A percentile compares a stretch with the other conserved stretches of the same genome.
Conservation (phyloP, 2,329 filamentous ascomycete species). For the Dactylellina parvicollis region DNA sequence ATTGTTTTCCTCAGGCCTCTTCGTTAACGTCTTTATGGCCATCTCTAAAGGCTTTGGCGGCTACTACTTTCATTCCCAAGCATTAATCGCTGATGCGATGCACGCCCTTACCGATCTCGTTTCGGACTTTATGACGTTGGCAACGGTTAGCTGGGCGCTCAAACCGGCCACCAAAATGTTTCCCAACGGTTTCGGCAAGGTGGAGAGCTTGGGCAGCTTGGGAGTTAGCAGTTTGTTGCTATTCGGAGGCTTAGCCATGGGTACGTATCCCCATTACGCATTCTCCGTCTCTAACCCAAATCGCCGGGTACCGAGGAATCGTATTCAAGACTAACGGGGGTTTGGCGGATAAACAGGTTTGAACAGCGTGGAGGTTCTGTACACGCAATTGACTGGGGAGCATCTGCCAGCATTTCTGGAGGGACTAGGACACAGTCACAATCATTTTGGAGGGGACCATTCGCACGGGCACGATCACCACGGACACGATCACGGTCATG, state of each 20-base stretch:
- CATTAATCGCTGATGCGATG: conserved; percentile 87
- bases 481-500: conserved; percentile 58
- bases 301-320: too few species aligned
- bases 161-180: conserved; percentile 84
- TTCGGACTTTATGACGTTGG: conserved; percentile 91
- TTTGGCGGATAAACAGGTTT: conserved; percentile 5
- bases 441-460: conserved; percentile 64
- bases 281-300: neutral
- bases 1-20: conserved; percentile 71
- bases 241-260: conserved; percentile 87
- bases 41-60: conserved; percentile 91
- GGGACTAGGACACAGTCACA: conserved; percentile 59
- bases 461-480: conserved; percentile 69
- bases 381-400: conserved; percentile 77
- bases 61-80: conserved; percentile 93
- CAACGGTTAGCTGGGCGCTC: conserved; percentile 92
- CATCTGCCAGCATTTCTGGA: conserved; percentile 67
- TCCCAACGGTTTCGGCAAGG: conserved; percentile 92
- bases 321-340: neutral
- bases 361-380: conserved; percentile 63
- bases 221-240: conserved; percentile 93
- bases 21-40: conserved; percentile 93
- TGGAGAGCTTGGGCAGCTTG: conserved; percentile 93
- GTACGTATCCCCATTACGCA: conserved; percentile 37
- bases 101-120: conserved; percentile 95